These are phyloP conservation scores for Venturia carpophila DNA, from an alignment of 2,329 filamentous ascomycete genomes.

Conservation along the genomic window DNA sequence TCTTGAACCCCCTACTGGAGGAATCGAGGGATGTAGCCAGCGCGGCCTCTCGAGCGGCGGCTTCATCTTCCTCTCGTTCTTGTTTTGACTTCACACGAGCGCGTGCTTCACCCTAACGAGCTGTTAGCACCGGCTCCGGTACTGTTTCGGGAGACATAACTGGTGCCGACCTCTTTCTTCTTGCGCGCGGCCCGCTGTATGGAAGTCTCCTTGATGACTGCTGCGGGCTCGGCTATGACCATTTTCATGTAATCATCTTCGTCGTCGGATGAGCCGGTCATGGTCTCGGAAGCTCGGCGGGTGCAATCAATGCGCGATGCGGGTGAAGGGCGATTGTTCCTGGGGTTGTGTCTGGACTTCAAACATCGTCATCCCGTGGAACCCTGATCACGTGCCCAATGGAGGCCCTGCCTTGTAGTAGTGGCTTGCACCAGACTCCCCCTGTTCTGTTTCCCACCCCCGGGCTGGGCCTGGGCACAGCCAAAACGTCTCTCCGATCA, in stretches of 20 bases:
- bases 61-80: conserved; percentile 68
- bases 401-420: no score
- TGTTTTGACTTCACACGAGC: conserved; percentile 67
- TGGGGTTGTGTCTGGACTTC: background rate
- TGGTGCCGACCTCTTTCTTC: conserved; percentile 40
- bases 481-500: background rate
- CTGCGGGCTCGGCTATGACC: conserved; percentile 63
- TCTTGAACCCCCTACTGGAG: conserved; percentile 78
- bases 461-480: background rate
- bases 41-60: conserved; percentile 63
- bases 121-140: conserved; percentile 19
- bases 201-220: conserved; percentile 50
- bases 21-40: conserved; percentile 64
- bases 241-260: conserved; percentile 98
- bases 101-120: conserved; percentile 53
- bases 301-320: background rate
- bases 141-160: conserved; percentile 24
- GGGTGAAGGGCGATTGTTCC: background rate
- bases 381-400: background rate
- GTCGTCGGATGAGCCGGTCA: conserved; percentile 46
- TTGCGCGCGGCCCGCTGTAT: conserved; percentile 50
- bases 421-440: background rate
- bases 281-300: background rate
- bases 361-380: background rate
- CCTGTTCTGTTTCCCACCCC: background rate